Evolutionary conservation across 1,284 basidiomycete genomes (phyloP).

Genomic region (Coniophora puteana): DNA sequence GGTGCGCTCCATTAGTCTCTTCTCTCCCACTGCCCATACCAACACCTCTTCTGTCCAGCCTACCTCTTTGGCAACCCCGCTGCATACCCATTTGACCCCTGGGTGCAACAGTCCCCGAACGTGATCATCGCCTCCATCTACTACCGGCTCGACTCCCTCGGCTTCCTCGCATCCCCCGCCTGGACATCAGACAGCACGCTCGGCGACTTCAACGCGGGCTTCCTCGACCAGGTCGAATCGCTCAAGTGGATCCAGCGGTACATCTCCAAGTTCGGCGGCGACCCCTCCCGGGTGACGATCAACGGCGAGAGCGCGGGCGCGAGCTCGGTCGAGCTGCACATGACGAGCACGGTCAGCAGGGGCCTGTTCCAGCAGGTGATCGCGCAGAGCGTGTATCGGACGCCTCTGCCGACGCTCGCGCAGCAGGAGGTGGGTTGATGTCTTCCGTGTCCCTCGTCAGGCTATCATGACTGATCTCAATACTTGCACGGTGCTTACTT

Average conservation of each 20-base stretch:
- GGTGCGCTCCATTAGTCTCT: constrained; percentile 28
- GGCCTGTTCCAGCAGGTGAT: constrained; percentile 49
- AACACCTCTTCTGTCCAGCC: constrained; percentile 25
- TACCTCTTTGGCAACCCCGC: constrained; percentile 55
- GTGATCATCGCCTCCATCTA: constrained; percentile 52
- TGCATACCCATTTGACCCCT: constrained; percentile 52
- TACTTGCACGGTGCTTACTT: too few relatives aligned
- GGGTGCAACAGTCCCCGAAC: constrained; percentile 47
- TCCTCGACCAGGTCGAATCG: constrained; percentile 58
- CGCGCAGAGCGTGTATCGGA: constrained; percentile 55
- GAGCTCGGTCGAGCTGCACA: constrained; percentile 50
- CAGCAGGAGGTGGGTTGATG: constrained; percentile 40
- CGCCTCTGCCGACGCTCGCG: constrained; percentile 43
- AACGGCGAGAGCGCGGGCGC: constrained; percentile 64
- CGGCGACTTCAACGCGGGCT: constrained; percentile 58
- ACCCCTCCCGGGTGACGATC: constrained; percentile 52
- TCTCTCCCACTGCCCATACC: constrained; percentile 10
- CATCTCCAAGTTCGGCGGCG: constrained; percentile 62
- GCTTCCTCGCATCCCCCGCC: constrained; percentile 47
- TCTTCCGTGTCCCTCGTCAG: neutral
- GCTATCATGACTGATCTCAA: constrained; percentile 1
- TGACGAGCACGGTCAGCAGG: constrained; percentile 40
- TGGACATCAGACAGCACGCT: constrained; percentile 34
- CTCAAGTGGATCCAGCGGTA: constrained; percentile 60
- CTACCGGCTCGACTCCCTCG: constrained; percentile 51